Conservation (phyloP, 495 filamentous ascomycete genomes). For the Aspergillus ostianus region DNA sequence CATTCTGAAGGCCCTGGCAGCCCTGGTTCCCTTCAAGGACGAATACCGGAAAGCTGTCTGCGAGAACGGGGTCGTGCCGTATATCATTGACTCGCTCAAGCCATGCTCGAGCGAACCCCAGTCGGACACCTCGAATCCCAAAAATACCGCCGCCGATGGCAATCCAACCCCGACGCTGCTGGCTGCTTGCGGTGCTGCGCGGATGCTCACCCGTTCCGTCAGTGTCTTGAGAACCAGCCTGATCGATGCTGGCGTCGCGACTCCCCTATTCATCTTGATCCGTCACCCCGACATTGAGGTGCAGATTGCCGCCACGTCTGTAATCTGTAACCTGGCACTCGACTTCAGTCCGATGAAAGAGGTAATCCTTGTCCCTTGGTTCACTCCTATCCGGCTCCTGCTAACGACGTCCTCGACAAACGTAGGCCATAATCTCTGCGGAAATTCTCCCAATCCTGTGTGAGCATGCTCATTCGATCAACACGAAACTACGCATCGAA, state of each 20-base stretch:
- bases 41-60: constrained; percentile 80
- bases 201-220: constrained; percentile 78
- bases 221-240: constrained; percentile 80
- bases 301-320: constrained; percentile 78
- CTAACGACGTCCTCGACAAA: constrained; percentile 19
- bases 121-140: constrained; percentile 31
- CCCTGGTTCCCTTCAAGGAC: constrained; percentile 77
- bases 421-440: constrained; percentile 66
- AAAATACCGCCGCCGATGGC: constrained; percentile 41
- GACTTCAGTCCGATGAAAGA: constrained; percentile 90
- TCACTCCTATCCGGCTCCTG: not conserved
- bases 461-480: constrained; percentile 75
- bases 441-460: constrained; percentile 79
- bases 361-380: constrained; percentile 45
- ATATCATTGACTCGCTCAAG: constrained; percentile 80
- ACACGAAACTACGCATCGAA: constrained; percentile 69
- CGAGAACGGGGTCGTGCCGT: constrained; percentile 73
- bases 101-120: constrained; percentile 44
- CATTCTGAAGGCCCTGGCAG: constrained; percentile 74
- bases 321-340: constrained; percentile 76
- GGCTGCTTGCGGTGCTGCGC: constrained; percentile 77
- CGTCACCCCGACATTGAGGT: constrained; percentile 75
- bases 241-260: constrained; percentile 78
- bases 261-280: constrained; percentile 75
- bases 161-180: constrained; percentile 68